Conservation (phyloP, 805 yeast genomes). For the Cyberlindnera samutprakarnensis region DNA sequence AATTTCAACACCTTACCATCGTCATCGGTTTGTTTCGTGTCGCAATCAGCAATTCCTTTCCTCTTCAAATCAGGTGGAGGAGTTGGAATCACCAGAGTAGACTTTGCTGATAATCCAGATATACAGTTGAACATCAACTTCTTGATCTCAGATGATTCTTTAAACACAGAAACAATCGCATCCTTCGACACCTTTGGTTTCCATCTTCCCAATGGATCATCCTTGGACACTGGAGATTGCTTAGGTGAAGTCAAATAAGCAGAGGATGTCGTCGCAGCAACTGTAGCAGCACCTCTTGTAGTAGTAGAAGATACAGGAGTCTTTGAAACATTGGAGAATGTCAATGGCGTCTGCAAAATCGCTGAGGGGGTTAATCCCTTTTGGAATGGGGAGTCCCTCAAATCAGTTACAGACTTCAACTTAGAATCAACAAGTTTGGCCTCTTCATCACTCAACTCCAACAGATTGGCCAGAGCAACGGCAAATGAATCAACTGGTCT, state of each 20-base stretch:
- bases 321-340: constrained; percentile 19
- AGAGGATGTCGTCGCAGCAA: constrained; percentile 4
- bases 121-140: constrained; percentile 12
- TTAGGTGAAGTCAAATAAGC: constrained; percentile 20
- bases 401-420: constrained; percentile 8
- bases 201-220: constrained; percentile 14
- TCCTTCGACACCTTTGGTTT: constrained; percentile 15
- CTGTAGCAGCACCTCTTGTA: constrained; percentile 9
- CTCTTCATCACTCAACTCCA: constrained; percentile 22
- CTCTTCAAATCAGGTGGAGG: constrained; percentile 15
- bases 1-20: constrained; percentile 9
- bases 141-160: constrained; percentile 14
- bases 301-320: constrained; percentile 21
- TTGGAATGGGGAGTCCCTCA: constrained; percentile 13
- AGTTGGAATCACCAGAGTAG: constrained; percentile 6
- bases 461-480: constrained; percentile 20
- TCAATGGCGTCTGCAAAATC: constrained; percentile 22
- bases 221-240: constrained; percentile 16
- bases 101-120: constrained; percentile 6
- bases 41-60: background rate
- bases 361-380: constrained; percentile 23
- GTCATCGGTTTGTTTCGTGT: background rate
- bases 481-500: constrained; percentile 20
- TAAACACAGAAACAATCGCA: constrained; percentile 17
- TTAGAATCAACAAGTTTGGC: constrained; percentile 16